Evolutionary conservation across 305 asterid genomes (phyloP).

Genomic region (Solanum hybrid): DNA sequence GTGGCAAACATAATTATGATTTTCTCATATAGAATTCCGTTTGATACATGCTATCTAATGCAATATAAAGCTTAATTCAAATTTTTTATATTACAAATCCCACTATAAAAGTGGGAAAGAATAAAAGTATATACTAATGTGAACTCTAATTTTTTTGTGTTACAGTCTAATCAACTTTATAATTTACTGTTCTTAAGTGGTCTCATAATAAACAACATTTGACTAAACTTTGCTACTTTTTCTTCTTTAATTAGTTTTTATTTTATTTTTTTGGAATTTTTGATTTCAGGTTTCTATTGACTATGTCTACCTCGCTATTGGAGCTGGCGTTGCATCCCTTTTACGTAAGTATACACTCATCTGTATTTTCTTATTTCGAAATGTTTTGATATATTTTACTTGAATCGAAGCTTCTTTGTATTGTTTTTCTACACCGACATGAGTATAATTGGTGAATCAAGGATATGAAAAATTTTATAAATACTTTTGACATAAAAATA

Average conservation of each 20-base stretch:
- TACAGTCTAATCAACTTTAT: background rate
- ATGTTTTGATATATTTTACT: background rate
- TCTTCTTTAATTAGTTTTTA: background rate
- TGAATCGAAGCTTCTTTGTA: background rate
- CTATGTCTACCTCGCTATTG: constrained; percentile 52
- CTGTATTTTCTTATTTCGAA: background rate
- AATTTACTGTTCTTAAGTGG: background rate
- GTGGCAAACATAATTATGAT: constrained; percentile 3
- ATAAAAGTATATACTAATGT: background rate
- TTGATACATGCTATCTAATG: background rate
- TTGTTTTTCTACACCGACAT: background rate
- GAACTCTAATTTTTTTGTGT: background rate
- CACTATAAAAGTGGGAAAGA: background rate
- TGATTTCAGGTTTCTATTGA: constrained; percentile 37
- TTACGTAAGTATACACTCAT: constrained; percentile 34
- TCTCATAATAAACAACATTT: background rate
- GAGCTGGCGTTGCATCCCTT: constrained; percentile 42
- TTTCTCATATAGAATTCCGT: background rate
- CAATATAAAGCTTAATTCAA: background rate
- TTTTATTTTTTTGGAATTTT: background rate
- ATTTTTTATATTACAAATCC: background rate
- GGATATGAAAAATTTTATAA: background rate
- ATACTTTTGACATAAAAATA: background rate
- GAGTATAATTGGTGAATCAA: background rate
- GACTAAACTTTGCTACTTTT: background rate